Evolutionary conservation across 2,329 filamentous ascomycete species (phyloP), one percentile per base, ranked within the genome.

Genomic region (Penicillium sp.): DNA sequence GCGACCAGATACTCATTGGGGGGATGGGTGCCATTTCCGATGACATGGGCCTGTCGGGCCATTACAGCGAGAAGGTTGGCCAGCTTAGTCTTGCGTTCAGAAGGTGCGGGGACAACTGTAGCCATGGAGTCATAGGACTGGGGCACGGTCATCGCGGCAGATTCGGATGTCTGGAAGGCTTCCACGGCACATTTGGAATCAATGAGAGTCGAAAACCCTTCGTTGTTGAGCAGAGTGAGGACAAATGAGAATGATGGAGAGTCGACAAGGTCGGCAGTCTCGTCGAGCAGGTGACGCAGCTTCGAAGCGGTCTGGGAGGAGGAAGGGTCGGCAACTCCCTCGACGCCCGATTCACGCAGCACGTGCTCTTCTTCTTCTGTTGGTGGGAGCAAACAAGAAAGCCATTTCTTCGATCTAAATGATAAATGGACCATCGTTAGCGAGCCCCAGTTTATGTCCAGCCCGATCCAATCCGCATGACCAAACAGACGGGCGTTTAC

Each of bases 231-330:
- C 49, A 88, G 82, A 2, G 86, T 88, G 39, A 96, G 78, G 33
- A 98, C 90, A 61, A 90, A 85, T 0, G 84, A 81, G 70, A 97
- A 97, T 33, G 88, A 81, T 0, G 93, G 93, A 1, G 93, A 96
- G 64, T 98, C 93, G 63, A 97, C 85, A 25, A 98, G 80, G 66
- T 98, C 93, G 35, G 91, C 88, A 2, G 93, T 97, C 74, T 98
- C 93, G 66, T 98, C 91, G 1, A 98, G 80, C 18, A 98, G 80
- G 49, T 87, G 85, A 47, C 91, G 83, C 47, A 98, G 80, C 1
- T 83, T 80, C 5, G 65, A 59, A 4, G 63, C 53, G 13, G 65
- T 71, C 42, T 68, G 62, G 37, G 63, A 58, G 2, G 65, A 66
- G 28, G 67, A 63, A 2, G 67, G 61, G 41, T 66, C 70, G 46